Percentiles rank a stretch among this genome's conserved stretches.
These are phyloP conservation scores for Nannochloropsis gaditana DNA, from an alignment of 108 stramenopile species.

Conservation along the genomic window DNA sequence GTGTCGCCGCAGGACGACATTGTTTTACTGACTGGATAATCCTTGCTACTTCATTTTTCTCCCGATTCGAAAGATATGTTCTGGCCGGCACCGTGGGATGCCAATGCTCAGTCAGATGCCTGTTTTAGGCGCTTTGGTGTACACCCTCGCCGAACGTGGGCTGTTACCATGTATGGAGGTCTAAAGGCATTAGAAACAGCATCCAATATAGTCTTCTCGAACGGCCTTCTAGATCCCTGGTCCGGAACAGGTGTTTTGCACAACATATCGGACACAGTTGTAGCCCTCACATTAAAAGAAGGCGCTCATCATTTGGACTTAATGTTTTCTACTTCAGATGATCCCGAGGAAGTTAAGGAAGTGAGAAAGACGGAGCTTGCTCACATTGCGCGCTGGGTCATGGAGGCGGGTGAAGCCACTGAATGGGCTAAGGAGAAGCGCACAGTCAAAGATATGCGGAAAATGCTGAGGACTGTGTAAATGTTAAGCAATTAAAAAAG, in stretches of 20 bases:
- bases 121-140: constrained; percentile 43
- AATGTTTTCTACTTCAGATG: constrained; percentile 61
- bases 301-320: constrained; percentile 82
- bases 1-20: too few species aligned
- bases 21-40: too few species aligned
- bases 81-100: constrained; percentile 44
- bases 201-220: constrained; percentile 77
- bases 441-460: not conserved
- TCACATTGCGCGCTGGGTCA: constrained; percentile 35
- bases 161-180: constrained; percentile 64
- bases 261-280: not conserved
- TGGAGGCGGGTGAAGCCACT: constrained; percentile 24
- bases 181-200: constrained; percentile 31
- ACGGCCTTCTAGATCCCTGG: constrained; percentile 82
- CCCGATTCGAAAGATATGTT: constrained; percentile 48
- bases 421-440: not conserved
- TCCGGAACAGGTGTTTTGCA: constrained; percentile 61
- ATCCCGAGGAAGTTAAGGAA: constrained; percentile 58
- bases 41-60: too few species aligned
- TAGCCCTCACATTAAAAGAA: constrained; percentile 55
- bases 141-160: constrained; percentile 56
- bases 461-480: not conserved
- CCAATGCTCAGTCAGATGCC: constrained; percentile 23
- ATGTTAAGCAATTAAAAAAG: too few species aligned
- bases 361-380: constrained; percentile 58